Base-by-base conservation (phyloP, 306 rosid genomes). In the Hippophae gyantsensis region DNA sequence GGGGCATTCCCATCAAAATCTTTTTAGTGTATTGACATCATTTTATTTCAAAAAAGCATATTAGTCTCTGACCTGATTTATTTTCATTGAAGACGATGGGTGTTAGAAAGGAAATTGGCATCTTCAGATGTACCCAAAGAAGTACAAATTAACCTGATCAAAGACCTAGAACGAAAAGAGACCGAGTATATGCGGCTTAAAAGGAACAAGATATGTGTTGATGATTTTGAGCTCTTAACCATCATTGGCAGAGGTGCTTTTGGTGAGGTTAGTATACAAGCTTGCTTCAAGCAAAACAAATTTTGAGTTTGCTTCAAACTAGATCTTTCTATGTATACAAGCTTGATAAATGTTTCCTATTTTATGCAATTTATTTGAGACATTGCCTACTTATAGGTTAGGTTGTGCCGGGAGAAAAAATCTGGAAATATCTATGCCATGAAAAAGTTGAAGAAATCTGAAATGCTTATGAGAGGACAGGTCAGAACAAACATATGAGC, bases 381-480 rank as follows among this genome's bases (percentile, higher is more conserved):
- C 58, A 25, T 60, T 64, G 58, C 47, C 63, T 46, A 71, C 74
- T 72, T 74, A 72, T 81, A 92, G 98, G 98, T 92, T 60, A 82
- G 96, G 57, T 77, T 92, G 76, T 92, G 98, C 65, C 96, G 95
- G 68, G 98, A 92, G 86, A 92, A 87, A 87, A 92, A 92, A 82
- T 92, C 98, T 63, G 98, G 98, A 54, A 79, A 87, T 60, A 87
- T 92, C 71, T 92, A 85, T 72, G 98, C 98, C 70, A 92, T 92
- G 98, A 92, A 92, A 75, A 92, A 92, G 83, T 73, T 92, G 83
- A 87, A 87, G 84, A 92, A 92, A 79, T 83, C 98, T 58, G 98
- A 92, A 80, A 92, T 92, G 98, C 86, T 92, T 57, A 92, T 74
- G 77, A 73, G 95, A 81, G 98, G 98, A 78, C 98, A 92, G 95